Conservation (phyloP, 1,284 basidiomycete species). For the Cutaneotrichosporon sp. region DNA sequence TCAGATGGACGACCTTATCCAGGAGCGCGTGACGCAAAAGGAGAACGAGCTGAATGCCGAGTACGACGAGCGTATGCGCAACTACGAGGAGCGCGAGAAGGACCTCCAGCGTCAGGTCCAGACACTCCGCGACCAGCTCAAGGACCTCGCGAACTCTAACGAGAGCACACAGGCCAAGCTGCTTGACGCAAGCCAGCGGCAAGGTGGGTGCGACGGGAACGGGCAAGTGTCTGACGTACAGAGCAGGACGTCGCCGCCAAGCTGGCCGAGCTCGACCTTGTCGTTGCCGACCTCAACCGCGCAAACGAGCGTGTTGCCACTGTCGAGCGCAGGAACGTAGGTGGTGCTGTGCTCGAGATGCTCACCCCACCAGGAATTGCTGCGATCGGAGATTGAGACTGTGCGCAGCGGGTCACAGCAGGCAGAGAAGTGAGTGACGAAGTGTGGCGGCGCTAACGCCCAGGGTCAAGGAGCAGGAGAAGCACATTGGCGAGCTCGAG, state of each 20-base stretch:
- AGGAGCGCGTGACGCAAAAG: slow-evolving; percentile 77
- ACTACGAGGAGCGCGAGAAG: slow-evolving; percentile 90
- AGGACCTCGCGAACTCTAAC: slow-evolving; percentile 81
- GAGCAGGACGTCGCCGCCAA: slow-evolving; percentile 86
- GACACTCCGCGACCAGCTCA: slow-evolving; percentile 77
- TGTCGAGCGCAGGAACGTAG: slow-evolving; percentile 84
- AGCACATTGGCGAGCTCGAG: slow-evolving; percentile 66
- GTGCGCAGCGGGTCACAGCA: slow-evolving; percentile 73
- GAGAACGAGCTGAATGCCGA: slow-evolving; percentile 93
- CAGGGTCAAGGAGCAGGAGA: slow-evolving; percentile 67
- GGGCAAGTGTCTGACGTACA: slow-evolving; percentile 43
- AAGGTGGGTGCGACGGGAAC: slow-evolving; percentile 55
- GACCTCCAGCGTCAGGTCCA: slow-evolving; percentile 82
- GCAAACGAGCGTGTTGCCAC: slow-evolving; percentile 86
- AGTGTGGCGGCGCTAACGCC: neutral
- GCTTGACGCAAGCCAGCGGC: slow-evolving; percentile 77
- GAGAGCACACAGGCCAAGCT: slow-evolving; percentile 88
- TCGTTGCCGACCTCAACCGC: slow-evolving; percentile 83
- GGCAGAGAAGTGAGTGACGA: slow-evolving; percentile 59
- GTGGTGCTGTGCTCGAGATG: slow-evolving; percentile 34
- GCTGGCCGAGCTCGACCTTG: slow-evolving; percentile 84
- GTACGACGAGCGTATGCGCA: slow-evolving; percentile 89
- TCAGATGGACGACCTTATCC: slow-evolving; percentile 84
- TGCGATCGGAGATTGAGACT: slow-evolving; percentile 87
- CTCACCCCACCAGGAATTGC: slow-evolving; percentile 62